These are phyloP conservation scores for Globisporangium cystogenes DNA, from an alignment of 352 stramenopile genomes.

Conservation along the genomic window DNA sequence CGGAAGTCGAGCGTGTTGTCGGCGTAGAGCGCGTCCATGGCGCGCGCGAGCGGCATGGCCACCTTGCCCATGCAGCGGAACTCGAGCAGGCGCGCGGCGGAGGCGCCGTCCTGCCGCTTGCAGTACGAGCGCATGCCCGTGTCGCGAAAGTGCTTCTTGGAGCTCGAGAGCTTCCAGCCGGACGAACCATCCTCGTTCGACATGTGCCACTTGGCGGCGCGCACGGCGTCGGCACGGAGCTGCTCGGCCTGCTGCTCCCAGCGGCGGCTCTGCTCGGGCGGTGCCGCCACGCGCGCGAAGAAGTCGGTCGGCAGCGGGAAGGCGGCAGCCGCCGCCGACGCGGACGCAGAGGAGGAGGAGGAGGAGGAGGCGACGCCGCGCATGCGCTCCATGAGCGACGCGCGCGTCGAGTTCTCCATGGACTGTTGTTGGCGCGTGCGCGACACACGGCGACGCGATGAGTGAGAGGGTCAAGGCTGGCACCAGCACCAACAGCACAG, in stretches of 20 bases:
- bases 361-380: constrained; percentile 5
- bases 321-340: too few relatives aligned
- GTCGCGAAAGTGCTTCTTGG: constrained; percentile 59
- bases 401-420: constrained; percentile 28
- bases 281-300: constrained; percentile 35
- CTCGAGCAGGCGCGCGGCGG: constrained; percentile 30
- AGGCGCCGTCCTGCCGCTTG: constrained; percentile 28
- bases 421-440: background rate
- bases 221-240: constrained; percentile 30
- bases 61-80: constrained; percentile 66
- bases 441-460: background rate
- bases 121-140: constrained; percentile 59
- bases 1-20: constrained; percentile 57
- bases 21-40: constrained; percentile 51
- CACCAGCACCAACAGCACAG: too few relatives aligned
- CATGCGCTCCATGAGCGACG: constrained; percentile 33
- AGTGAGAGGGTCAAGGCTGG: background rate
- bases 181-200: constrained; percentile 48
- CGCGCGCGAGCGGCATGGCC: constrained; percentile 34
- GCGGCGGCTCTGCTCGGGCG: constrained; percentile 31
- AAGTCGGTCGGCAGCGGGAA: constrained; percentile 41
- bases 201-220: constrained; percentile 49
- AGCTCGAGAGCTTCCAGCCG: constrained; percentile 68
- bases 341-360: constrained; percentile 5
- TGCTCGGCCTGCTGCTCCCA: constrained; percentile 26